Base-by-base conservation (phyloP, 192 early-diverging fungal genomes). In the Coemansia sp. region DNA sequence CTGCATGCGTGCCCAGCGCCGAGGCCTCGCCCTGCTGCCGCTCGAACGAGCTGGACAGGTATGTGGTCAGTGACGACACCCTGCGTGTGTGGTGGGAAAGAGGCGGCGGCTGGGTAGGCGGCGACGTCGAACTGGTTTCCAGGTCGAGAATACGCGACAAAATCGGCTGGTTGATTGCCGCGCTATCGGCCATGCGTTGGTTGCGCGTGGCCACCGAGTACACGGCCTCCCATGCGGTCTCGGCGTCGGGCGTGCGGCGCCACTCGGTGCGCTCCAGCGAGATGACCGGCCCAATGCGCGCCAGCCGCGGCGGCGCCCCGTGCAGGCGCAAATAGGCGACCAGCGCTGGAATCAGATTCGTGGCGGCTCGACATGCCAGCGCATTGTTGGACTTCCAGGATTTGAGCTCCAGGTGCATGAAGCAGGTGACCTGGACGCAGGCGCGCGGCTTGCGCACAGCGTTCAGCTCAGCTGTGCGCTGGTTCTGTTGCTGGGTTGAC, bases 391-490 rank as follows among this genome's bases (percentile, higher is more conserved):
- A 53, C 12, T 46, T 35, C 74, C 74, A 76, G n/a, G 72, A 69
- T 10, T 57, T 49, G 15, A 76, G 59, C 2, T 70, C 62, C 15
- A 76, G 56, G 35, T 76, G 74, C 52, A 76, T 36, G 26, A 70
- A 76, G 26, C 74, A 76, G 1, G 67, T 76, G 34, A 76, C 67
- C 26, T 56, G 62, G 1, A 76, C 67, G 14, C 74, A 76, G 2
- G 53, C 74, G 11, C 55, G 49, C 26, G 66, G 66, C 12, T 34
- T 26, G 21, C 50, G 40, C 42, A 20, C 22, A 8, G 11, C 34
- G 5, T 20, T 8, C 30, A 21, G 20, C 21, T 14, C 11, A 21
- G 60, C 29, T 3, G 21, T 35, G 23, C 39, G 32, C 45, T 22
- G 19, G 30, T 25, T 12, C 15, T 44, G 23, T 38, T 32, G 15